Conservation (phyloP, 2,329 filamentous ascomycete species). For the Exophiala bonariae region DNA sequence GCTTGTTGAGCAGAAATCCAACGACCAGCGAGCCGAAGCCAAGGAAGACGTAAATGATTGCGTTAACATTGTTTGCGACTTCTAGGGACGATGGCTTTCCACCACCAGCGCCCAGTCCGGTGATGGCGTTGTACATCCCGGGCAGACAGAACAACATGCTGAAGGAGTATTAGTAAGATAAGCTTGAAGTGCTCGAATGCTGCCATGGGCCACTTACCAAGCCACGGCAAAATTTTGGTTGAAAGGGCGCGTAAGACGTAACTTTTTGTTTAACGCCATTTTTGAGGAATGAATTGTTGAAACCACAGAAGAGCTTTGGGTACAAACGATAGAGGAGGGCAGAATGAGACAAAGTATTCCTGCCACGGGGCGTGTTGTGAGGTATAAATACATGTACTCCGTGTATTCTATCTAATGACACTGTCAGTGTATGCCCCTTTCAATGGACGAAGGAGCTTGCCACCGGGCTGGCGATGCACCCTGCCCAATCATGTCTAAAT, state of each 20-base stretch:
- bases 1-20: slow-evolving; percentile 14
- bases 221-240: slow-evolving; percentile 25
- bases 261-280: slow-evolving; percentile 7
- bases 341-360: too few species aligned
- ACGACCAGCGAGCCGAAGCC: neutral
- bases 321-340: too few species aligned
- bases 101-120: slow-evolving; percentile 27
- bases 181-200: neutral
- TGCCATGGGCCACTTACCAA: slow-evolving; percentile 8
- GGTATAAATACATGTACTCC: too few species aligned
- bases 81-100: slow-evolving; percentile 22
- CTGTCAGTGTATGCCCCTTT: too few species aligned
- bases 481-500: too few species aligned
- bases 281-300: too few species aligned
- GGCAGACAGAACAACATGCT: slow-evolving; percentile 27
- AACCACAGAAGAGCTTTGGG: too few species aligned
- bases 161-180: neutral
- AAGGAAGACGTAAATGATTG: slow-evolving; percentile 18
- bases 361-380: too few species aligned
- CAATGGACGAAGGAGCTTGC: too few species aligned
- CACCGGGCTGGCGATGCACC: too few species aligned
- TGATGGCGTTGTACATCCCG: slow-evolving; percentile 28
- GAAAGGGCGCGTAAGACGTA: slow-evolving; percentile 20
- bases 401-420: too few species aligned
- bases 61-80: slow-evolving; percentile 23